These are phyloP conservation scores for Nemophila menziesii DNA, from an alignment of 257 asterid species.

Conservation along the genomic window DNA sequence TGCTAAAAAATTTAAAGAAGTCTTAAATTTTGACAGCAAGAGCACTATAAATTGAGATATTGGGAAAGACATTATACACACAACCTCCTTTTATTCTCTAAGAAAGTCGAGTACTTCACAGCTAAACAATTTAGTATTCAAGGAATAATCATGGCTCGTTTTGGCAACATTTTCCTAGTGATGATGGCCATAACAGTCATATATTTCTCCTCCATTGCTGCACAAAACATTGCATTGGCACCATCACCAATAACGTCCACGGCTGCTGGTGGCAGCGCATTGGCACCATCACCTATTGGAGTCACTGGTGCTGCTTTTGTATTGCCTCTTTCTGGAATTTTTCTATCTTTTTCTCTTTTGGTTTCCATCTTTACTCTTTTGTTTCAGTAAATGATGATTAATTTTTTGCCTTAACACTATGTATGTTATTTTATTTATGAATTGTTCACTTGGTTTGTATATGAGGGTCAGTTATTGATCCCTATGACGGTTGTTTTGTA, in stretches of 20 bases:
- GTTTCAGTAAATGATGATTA: neutral
- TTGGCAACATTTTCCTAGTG: neutral
- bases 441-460: neutral
- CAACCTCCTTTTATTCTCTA: neutral
- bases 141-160: neutral
- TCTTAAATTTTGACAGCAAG: neutral
- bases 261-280: slow-evolving; percentile 1
- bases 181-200: slow-evolving; percentile 1
- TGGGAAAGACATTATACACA: neutral
- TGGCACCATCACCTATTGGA: neutral
- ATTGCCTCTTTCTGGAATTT: neutral
- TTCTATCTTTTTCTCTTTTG: neutral
- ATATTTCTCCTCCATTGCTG: neutral
- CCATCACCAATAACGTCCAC: neutral
- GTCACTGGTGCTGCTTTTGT: slow-evolving; percentile 1
- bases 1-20: neutral
- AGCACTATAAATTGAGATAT: slow-evolving; percentile 4
- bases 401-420: no score
- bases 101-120: no score
- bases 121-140: neutral
- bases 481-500: neutral
- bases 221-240: slow-evolving; percentile 2
- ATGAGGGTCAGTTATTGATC: neutral
- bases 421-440: no score
- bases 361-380: neutral